Conservation (phyloP, 1,284 basidiomycete species). For the Bondarzewia mesenterica region DNA sequence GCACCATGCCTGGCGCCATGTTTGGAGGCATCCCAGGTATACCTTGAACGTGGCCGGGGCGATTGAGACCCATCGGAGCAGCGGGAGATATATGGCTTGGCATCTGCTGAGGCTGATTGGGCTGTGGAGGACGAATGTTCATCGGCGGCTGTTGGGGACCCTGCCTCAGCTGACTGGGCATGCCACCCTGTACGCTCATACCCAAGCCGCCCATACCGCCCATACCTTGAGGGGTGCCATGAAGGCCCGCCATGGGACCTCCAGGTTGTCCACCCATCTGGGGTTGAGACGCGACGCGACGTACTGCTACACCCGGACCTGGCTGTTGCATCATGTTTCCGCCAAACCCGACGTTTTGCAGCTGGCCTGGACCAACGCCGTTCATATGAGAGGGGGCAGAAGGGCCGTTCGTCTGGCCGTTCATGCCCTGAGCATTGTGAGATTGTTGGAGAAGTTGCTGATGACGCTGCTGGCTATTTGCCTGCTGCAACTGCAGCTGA, state of each 20-base stretch:
- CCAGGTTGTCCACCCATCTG: conserved; percentile 24
- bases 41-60: conserved; percentile 22
- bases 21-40: conserved; percentile 20
- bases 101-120: conserved; percentile 13
- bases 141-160: conserved; percentile 7
- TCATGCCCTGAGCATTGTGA: conserved; percentile 29
- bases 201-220: conserved; percentile 12
- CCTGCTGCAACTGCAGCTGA: conserved; percentile 17
- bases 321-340: conserved; percentile 27
- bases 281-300: conserved; percentile 48
- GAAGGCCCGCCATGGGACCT: conserved; percentile 29
- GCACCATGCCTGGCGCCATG: conserved; percentile 31
- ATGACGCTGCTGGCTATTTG: conserved; percentile 12
- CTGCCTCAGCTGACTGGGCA: conserved; percentile 23
- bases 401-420: conserved; percentile 23
- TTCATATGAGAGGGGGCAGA: conserved; percentile 30
- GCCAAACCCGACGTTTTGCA: conserved; percentile 30
- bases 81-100: conserved; percentile 33
- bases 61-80: conserved; percentile 28
- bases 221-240: conserved; percentile 23
- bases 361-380: conserved; percentile 25
- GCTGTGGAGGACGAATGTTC: conserved; percentile 5
- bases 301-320: conserved; percentile 17
- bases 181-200: conserved; percentile 5
- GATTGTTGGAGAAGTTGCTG: conserved; percentile 23